Percentiles rank a stretch among this genome's conserved stretches.
Conservation (phyloP, 163 green algal species). For the Scenedesmus sp. region DNA sequence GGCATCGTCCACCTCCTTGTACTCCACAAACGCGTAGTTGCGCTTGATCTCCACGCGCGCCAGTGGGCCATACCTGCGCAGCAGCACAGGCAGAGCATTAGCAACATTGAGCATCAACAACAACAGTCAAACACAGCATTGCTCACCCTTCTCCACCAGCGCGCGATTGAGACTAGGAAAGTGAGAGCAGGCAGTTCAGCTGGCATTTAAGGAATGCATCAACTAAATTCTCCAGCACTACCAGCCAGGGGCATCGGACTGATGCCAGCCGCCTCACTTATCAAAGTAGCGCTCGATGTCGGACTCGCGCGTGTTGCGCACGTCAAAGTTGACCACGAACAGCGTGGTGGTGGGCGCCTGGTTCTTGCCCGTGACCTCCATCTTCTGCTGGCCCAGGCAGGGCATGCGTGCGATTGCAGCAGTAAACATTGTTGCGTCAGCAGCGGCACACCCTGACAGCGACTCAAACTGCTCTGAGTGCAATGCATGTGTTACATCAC, state of each 20-base stretch:
- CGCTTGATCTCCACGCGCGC: conserved; percentile 81
- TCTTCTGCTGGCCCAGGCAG: conserved; percentile 37
- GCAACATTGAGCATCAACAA: neutral
- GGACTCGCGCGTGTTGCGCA: conserved; percentile 58
- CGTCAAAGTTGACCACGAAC: conserved; percentile 88
- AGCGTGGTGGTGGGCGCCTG: conserved; percentile 70
- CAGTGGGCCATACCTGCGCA: conserved; percentile 71
- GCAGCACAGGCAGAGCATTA: neutral
- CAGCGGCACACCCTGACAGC: neutral
- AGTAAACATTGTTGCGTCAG: neutral
- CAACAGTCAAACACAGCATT: neutral
- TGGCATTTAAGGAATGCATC: too few species aligned
- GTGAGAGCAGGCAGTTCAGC: too few species aligned
- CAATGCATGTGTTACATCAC: neutral
- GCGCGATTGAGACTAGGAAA: too few species aligned
- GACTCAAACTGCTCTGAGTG: too few species aligned
- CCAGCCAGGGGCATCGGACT: too few species aligned
- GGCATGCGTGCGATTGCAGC: too few species aligned
- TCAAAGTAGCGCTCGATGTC: conserved; percentile 81
- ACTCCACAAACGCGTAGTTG: conserved; percentile 86
- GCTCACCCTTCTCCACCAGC: too few species aligned
- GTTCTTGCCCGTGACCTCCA: conserved; percentile 53
- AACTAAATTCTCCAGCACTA: too few species aligned
- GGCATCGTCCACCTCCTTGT: conserved; percentile 66
- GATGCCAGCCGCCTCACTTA: conserved; percentile 2